These are phyloP conservation scores for Inonotus obliquus DNA, from an alignment of 1,284 basidiomycete genomes.

Conservation along the genomic window DNA sequence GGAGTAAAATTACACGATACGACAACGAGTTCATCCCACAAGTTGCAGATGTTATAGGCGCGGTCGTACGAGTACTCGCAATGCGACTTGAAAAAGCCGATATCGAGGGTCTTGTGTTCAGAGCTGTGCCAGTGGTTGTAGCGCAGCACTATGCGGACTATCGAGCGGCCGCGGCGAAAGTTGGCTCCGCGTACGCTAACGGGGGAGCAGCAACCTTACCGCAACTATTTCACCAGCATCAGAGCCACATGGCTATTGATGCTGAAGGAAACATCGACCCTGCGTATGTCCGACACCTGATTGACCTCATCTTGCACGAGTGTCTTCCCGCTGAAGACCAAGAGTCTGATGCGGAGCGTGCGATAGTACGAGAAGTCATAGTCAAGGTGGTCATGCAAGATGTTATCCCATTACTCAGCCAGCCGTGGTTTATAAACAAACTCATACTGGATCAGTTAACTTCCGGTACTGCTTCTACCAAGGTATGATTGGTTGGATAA, in stretches of 20 bases:
- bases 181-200: constrained; percentile 60
- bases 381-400: constrained; percentile 66
- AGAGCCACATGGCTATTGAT: constrained; percentile 74
- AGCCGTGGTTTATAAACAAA: constrained; percentile 80
- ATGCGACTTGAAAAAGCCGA: constrained; percentile 50
- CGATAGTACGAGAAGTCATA: constrained; percentile 72
- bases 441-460: constrained; percentile 58
- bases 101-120: constrained; percentile 51
- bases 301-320: constrained; percentile 64
- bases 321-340: constrained; percentile 69
- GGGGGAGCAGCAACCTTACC: constrained; percentile 57
- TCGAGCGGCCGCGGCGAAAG: constrained; percentile 56
- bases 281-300: constrained; percentile 72
- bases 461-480: constrained; percentile 27
- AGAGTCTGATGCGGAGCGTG: constrained; percentile 63
- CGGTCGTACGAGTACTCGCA: constrained; percentile 58
- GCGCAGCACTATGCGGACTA: constrained; percentile 73
- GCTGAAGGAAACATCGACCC: constrained; percentile 57
- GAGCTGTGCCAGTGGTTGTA: constrained; percentile 57
- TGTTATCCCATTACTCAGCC: constrained; percentile 61
- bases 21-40: constrained; percentile 78
- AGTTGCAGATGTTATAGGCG: constrained; percentile 53
- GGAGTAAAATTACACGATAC: constrained; percentile 73
- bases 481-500: too few relatives aligned
- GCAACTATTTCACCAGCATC: constrained; percentile 68